phyloP scores from a whole-genome alignment of 345 rosid genomes.

The Hibiscus trionum region DNA sequence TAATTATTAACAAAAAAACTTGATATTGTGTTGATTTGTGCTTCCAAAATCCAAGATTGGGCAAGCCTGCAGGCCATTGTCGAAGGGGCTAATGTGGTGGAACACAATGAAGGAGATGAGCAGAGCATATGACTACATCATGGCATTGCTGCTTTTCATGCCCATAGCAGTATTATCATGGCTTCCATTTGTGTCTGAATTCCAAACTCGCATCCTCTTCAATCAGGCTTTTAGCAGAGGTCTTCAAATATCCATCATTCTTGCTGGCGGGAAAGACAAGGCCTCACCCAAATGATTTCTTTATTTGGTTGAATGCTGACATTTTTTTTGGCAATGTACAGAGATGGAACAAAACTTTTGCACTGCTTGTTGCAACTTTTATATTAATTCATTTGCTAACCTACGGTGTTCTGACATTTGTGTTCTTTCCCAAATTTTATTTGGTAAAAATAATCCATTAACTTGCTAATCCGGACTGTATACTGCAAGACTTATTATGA shows the following conservation, averaged over 20 bases:
- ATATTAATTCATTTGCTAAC: not conserved
- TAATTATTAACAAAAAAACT: not conserved
- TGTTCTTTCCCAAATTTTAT: too few species aligned
- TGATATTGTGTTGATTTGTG: not conserved
- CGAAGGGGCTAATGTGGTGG: slow-evolving; percentile 67
- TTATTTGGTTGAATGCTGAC: not conserved
- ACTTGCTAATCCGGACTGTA: too few species aligned
- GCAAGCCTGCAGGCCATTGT: slow-evolving; percentile 53
- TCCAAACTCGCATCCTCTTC: slow-evolving; percentile 88
- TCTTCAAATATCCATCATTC: slow-evolving; percentile 87
- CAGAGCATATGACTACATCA: slow-evolving; percentile 75
- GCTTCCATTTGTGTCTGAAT: slow-evolving; percentile 79
- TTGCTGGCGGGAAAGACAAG: slow-evolving; percentile 49
- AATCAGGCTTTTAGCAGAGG: slow-evolving; percentile 97
- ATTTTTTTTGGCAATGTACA: not conserved
- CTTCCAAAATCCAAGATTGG: slow-evolving; percentile 43
- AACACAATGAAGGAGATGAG: slow-evolving; percentile 76
- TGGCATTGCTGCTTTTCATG: slow-evolving; percentile 65
- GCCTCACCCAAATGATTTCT: not conserved
- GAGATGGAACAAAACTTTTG: not conserved
- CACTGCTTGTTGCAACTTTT: not conserved
- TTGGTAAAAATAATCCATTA: too few species aligned
- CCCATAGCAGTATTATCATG: slow-evolving; percentile 73
- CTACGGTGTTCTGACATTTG: too few species aligned
- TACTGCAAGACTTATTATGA: too few species aligned